Conservation (phyloP, 148 eudicot species). For the Salicornia ramosissima region DNA sequence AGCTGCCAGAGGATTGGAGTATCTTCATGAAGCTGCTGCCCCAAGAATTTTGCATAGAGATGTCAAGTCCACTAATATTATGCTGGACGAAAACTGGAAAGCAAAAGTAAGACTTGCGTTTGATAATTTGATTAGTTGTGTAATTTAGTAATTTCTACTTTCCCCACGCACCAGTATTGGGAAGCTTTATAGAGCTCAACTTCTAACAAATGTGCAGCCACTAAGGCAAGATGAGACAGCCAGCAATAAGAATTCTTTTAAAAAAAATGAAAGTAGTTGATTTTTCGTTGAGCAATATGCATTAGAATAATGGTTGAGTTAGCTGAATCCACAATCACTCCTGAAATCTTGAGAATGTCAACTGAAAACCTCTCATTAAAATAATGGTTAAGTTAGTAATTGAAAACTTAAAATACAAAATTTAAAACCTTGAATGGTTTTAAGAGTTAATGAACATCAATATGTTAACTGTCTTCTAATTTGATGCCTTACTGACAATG, state of each 20-base stretch:
- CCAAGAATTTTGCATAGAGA: constrained; percentile 95
- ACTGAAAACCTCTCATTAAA: background rate
- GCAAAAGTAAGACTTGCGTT: constrained; percentile 54
- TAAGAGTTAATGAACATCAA: too few species aligned
- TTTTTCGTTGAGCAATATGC: background rate
- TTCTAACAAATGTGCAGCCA: too few species aligned
- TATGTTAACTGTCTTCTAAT: background rate
- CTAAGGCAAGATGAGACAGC: too few species aligned
- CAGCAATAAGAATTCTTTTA: background rate
- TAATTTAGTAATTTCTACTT: background rate
- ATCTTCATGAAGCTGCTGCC: constrained; percentile 97
- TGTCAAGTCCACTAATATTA: constrained; percentile 87
- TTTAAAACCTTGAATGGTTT: too few species aligned
- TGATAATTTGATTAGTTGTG: too few species aligned
- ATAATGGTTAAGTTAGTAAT: too few species aligned
- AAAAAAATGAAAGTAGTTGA: background rate
- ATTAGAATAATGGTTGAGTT: background rate
- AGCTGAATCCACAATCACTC: background rate
- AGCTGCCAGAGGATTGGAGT: constrained; percentile 95
- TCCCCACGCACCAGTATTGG: background rate
- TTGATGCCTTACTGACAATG: background rate
- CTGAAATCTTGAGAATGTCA: background rate
- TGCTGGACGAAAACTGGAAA: constrained; percentile 77
- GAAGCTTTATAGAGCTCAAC: background rate
- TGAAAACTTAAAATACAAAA: too few species aligned